Percentiles rank a stretch among this genome's conserved stretches.
Evolutionary conservation across 2,329 filamentous ascomycete species (phyloP).

Genomic region (Colletotrichum navitas): DNA sequence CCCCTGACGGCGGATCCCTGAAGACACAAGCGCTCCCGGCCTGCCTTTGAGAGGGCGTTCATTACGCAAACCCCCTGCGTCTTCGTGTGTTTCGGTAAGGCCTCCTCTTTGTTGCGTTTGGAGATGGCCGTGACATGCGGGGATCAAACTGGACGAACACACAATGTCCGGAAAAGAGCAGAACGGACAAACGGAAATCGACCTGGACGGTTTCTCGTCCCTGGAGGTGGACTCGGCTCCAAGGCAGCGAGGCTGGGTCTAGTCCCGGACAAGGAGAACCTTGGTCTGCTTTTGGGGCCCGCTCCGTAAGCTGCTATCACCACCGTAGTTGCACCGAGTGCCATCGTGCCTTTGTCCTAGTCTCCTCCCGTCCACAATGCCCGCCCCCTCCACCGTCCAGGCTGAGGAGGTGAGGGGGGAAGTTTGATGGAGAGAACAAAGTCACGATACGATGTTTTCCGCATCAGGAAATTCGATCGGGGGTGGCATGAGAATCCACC

Average conservation of each 20-base stretch:
- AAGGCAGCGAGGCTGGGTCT: neutral
- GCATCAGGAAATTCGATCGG: conserved; percentile 7
- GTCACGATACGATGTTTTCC: conserved; percentile 10
- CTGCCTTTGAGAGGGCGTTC: conserved; percentile 11
- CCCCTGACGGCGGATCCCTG: conserved; percentile 16
- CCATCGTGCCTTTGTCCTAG: conserved; percentile 12
- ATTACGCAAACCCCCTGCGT: conserved; percentile 28
- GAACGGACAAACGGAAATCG: neutral
- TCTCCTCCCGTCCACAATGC: conserved; percentile 22
- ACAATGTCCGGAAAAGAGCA: neutral
- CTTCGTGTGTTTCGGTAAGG: neutral
- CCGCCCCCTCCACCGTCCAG: neutral
- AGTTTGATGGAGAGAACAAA: neutral
- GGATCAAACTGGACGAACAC: neutral
- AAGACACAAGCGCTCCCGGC: conserved; percentile 33
- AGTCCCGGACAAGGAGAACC: conserved; percentile 32
- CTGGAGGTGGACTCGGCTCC: conserved; percentile 1
- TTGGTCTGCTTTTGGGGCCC: neutral
- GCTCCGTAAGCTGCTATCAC: conserved; percentile 23
- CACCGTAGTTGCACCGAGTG: conserved; percentile 38
- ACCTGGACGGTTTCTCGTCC: conserved; percentile 2
- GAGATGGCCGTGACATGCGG: conserved; percentile 19
- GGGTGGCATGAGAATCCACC: neutral
- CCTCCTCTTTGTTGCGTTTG: conserved; percentile 17
- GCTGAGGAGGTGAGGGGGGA: neutral